Percentiles rank a stretch among this genome's conserved stretches.
These are phyloP conservation scores for Mycena metata DNA, from an alignment of 768 basidiomycete genomes.

Conservation along the genomic window DNA sequence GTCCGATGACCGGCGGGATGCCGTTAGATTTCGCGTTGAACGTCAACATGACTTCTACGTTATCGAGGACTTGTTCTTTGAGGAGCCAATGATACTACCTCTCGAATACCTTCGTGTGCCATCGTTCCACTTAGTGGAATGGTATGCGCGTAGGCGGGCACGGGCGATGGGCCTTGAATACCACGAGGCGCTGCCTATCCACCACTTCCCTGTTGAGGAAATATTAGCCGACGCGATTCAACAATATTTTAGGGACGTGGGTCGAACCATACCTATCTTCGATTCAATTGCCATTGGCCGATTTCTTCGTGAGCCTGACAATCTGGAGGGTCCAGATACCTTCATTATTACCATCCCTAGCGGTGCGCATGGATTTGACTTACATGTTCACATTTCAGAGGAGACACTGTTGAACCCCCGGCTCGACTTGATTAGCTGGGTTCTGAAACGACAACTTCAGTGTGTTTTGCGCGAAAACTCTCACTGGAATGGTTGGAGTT, in stretches of 20 bases:
- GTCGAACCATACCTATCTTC: not conserved
- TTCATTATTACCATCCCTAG: not conserved
- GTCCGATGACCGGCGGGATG: conserved; percentile 1
- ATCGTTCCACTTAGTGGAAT: no score
- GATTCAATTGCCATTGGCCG: not conserved
- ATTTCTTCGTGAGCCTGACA: not conserved
- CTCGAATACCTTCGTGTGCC: no score
- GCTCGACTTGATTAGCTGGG: not conserved
- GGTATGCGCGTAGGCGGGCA: no score
- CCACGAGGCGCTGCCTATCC: no score
- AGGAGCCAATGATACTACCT: no score
- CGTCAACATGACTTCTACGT: not conserved
- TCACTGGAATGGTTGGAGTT: no score
- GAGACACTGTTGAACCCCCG: not conserved
- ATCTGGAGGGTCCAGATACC: not conserved
- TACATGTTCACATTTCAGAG: not conserved
- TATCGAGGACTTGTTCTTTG: not conserved
- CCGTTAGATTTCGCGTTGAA: not conserved
- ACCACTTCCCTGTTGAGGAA: no score
- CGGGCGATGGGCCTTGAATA: no score
- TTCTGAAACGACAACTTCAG: no score
- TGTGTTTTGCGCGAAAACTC: not conserved
- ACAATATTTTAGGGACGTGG: not conserved
- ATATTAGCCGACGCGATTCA: no score
- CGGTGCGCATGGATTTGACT: not conserved